Evolutionary conservation across 2,329 filamentous ascomycete species (phyloP).

Genomic region (Aspergillus aculeatinus): DNA sequence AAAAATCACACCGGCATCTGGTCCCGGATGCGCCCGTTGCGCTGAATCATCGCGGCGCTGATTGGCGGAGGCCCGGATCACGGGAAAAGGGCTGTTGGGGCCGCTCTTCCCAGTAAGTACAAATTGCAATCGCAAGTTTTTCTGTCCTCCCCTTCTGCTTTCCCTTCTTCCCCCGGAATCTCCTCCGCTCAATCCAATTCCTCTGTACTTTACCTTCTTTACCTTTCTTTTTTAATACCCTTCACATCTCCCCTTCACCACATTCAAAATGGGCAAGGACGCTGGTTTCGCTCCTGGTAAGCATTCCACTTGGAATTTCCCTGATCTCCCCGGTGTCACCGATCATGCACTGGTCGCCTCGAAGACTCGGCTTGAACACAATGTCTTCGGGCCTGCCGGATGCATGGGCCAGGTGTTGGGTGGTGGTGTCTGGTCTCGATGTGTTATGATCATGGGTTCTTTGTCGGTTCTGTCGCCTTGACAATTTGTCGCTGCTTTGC

Average conservation of each 20-base stretch:
- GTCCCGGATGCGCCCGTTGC: conserved; percentile 37
- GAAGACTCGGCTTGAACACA: background rate
- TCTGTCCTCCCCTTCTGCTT: conserved; percentile 22
- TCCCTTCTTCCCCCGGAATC: conserved; percentile 17
- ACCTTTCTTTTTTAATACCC: conserved; percentile 22
- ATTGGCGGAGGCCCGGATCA: conserved; percentile 36
- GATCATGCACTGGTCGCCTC: background rate
- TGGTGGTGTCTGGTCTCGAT: background rate
- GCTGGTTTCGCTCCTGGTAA: conserved; percentile 47
- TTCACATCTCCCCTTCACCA: conserved; percentile 27
- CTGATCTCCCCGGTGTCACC: background rate
- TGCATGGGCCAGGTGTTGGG: background rate
- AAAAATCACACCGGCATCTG: conserved; percentile 12
- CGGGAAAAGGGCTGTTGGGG: conserved; percentile 31
- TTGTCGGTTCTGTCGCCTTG: background rate
- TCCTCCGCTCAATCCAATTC: conserved; percentile 28
- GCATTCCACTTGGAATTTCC: conserved; percentile 23
- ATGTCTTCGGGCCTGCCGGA: background rate
- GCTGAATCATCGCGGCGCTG: conserved; percentile 36
- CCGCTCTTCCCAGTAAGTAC: conserved; percentile 23
- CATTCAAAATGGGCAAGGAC: conserved; percentile 46
- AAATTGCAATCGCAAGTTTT: conserved; percentile 37
- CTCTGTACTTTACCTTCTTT: conserved; percentile 22
- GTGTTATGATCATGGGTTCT: background rate
- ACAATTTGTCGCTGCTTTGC: background rate